Evolutionary conservation across 257 asterid species (phyloP), one percentile per base, ranked within the genome.

Genomic region (Asclepias syriaca): DNA sequence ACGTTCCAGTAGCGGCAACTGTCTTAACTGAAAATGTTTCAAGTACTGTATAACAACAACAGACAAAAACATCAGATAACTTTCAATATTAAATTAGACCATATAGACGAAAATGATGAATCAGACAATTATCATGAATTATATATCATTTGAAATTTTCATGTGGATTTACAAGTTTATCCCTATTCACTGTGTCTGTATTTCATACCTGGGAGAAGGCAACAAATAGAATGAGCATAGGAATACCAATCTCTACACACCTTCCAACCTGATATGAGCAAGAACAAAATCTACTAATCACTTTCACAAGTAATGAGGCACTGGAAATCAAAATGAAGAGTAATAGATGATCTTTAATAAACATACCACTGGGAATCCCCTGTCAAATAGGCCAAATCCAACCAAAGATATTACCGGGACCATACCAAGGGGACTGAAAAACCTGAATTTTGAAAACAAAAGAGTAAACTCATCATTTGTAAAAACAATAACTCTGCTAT

Each of bases 401-500:
- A 90, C 97, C 66, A 91, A 81, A 40, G 97, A 82, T 69, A 94
- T 87, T 0, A 91, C 99, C 22, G 98, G 99, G 70, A 85, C 99
- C 98, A 89, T 94, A 65, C 98, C 99, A 65, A 94, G 83, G n/a
- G 99, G 99, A 74, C 98, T 94, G 83, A 94, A 94, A 81, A 94
- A 94, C 84, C 98, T 94, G 91, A 37, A 69, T 74, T 56, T 16
- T 53, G 16, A 64, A 69, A 21, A 43, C 6, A 9, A 43, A 43
- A 6, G 48, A 43, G 48, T 6, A 43, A 43, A 43, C 11, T 43
- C 48, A 6, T 43, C 48, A 43, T 29, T 29, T 29, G 34, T 29
- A 29, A 29, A 24, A 24, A 24, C 27, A 24, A 0, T 0, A 29
- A 43, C 12, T 43, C 10, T 43, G 46, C 46, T 40, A 7, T 40